These are phyloP conservation scores for Sutorius australiensis DNA, from an alignment of 768 basidiomycete species.

Conservation along the genomic window DNA sequence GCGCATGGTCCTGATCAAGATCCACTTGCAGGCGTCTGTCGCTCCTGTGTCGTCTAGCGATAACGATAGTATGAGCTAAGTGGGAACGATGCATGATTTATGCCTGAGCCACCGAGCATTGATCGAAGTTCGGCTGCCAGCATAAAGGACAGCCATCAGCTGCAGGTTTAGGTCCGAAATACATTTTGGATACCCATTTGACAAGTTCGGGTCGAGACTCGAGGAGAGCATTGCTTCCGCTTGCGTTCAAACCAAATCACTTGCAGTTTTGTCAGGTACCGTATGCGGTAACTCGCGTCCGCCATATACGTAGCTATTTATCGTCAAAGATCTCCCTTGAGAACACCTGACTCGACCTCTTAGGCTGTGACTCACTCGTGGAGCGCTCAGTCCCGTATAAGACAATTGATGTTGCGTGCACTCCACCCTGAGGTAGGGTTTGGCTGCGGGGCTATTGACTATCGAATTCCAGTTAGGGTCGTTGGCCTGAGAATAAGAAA, in stretches of 20 bases:
- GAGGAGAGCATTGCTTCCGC: background rate
- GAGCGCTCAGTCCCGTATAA: slow-evolving; percentile 3
- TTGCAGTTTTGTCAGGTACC: slow-evolving; percentile 4
- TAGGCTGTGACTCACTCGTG: slow-evolving; percentile 23
- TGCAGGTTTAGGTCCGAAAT: slow-evolving; percentile 2
- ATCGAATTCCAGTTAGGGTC: background rate
- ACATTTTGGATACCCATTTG: background rate
- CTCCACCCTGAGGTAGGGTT: background rate
- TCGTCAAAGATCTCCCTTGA: slow-evolving; percentile 21
- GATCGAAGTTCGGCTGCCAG: background rate
- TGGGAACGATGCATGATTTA: slow-evolving; percentile 3
- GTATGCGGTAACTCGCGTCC: slow-evolving; percentile 12
- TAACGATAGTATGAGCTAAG: slow-evolving; percentile 16
- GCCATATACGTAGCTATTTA: slow-evolving; percentile 21
- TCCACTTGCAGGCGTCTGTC: background rate
- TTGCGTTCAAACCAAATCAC: background rate
- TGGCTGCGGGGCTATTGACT: background rate
- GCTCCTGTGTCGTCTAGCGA: slow-evolving; percentile 3
- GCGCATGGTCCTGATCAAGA: slow-evolving; percentile 18
- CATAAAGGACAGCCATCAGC: background rate
- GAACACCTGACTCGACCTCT: slow-evolving; percentile 14
- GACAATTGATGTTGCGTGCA: background rate
- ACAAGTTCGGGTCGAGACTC: background rate
- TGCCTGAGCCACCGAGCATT: background rate
- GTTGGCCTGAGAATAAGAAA: background rate